Evolutionary conservation across 306 rosid genomes (phyloP).

Genomic region (Abrus precatorius): DNA sequence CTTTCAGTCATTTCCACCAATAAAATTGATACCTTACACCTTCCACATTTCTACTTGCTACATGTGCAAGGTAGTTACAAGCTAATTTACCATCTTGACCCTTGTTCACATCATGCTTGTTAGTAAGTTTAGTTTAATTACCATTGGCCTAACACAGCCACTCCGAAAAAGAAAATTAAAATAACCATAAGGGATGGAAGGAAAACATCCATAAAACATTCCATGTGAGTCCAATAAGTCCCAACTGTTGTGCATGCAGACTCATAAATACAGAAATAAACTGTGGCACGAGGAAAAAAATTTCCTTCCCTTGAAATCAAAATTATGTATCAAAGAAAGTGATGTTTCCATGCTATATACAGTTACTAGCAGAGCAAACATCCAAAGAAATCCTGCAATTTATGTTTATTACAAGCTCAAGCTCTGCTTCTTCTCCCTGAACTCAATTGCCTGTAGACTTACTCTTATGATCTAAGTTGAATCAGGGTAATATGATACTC

Average conservation of each 20-base stretch:
- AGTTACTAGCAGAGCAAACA: slow-evolving; percentile 35
- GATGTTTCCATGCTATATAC: background rate
- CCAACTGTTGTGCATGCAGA: slow-evolving; percentile 19
- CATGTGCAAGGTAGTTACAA: background rate
- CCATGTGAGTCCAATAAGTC: background rate
- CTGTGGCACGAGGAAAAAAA: slow-evolving; percentile 12
- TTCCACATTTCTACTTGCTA: background rate
- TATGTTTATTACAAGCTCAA: slow-evolving; percentile 30
- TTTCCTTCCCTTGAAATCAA: slow-evolving; percentile 24
- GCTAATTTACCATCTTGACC: background rate
- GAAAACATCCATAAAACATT: background rate
- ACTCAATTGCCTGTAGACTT: slow-evolving; percentile 17
- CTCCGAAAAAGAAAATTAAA: background rate
- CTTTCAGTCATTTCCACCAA: slow-evolving; percentile 7
- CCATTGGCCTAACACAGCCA: background rate
- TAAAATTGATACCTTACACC: background rate
- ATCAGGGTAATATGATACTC: slow-evolving; percentile 20
- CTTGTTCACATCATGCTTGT: slow-evolving; percentile 13
- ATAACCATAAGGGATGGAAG: slow-evolving; percentile 14
- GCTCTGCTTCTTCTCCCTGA: slow-evolving; percentile 1
- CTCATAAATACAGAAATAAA: slow-evolving; percentile 23
- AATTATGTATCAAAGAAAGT: slow-evolving; percentile 5
- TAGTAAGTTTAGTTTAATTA: background rate
- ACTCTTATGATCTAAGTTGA: slow-evolving; percentile 14
- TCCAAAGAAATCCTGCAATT: slow-evolving; percentile 14